A percentile compares a stretch with the other conserved stretches of the same genome.
phyloP scores from a whole-genome alignment of 169 alveolate genomes.

The Eimeria praecox region DNA sequence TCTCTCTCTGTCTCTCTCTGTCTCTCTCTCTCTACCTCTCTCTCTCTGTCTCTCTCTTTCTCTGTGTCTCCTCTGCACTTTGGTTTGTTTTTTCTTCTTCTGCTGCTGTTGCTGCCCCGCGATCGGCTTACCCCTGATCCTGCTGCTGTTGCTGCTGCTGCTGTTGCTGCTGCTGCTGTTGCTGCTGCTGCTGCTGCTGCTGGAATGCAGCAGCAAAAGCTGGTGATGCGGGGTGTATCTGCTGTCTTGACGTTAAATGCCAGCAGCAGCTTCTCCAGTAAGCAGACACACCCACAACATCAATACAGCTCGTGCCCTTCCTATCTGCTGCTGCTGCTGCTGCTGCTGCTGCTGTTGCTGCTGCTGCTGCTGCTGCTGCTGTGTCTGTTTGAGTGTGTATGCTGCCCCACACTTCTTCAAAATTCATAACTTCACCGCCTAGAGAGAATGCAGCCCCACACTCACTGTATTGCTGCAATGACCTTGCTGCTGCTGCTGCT shows the following conservation, averaged over 20 bases:
- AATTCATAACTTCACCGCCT: constrained; percentile 30
- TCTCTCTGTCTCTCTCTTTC: background rate
- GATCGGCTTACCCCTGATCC: background rate
- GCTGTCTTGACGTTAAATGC: constrained; percentile 56
- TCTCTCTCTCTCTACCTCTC: background rate
- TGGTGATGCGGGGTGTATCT: background rate
- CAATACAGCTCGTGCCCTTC: background rate
- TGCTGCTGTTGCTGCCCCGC: background rate
- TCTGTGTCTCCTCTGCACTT: background rate
- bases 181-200: constrained; percentile 60
- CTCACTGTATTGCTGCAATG: background rate
- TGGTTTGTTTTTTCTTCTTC: background rate
- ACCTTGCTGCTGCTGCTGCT: background rate
- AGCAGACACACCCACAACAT: background rate
- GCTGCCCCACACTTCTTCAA: background rate
- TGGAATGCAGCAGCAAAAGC: constrained; percentile 58
- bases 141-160: background rate
- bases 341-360: constrained; percentile 14
- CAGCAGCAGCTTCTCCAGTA: constrained; percentile 33
- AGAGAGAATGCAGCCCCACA: background rate
- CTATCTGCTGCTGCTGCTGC: constrained; percentile 2
- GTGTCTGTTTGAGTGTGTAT: background rate
- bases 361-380: background rate
- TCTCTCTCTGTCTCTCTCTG: background rate
- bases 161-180: constrained; percentile 3